Conservation (phyloP, 768 basidiomycete species). For the Boletus subcaerulescens region DNA sequence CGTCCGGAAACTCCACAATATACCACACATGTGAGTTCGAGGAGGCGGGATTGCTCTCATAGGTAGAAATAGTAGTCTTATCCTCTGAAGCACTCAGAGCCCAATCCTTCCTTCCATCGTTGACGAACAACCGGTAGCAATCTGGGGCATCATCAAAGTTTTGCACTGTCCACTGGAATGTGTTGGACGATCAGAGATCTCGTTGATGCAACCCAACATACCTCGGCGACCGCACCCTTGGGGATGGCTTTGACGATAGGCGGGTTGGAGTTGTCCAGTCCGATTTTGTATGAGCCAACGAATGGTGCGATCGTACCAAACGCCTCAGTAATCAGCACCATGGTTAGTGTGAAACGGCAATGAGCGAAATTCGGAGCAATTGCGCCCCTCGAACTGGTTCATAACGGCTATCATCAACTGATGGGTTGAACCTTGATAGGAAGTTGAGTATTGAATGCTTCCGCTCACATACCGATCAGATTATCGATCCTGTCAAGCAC, state of each 20-base stretch:
- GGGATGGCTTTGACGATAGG: slow-evolving; percentile 1
- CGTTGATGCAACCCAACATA: neutral
- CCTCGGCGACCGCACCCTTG: neutral
- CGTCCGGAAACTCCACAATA: slow-evolving; percentile 1
- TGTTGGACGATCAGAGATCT: neutral
- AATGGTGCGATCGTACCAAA: slow-evolving; percentile 3
- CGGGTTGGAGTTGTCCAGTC: neutral
- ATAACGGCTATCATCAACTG: too few relatives aligned
- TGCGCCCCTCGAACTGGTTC: too few relatives aligned
- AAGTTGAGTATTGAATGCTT: too few relatives aligned
- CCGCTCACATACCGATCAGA: too few relatives aligned
- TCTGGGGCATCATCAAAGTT: neutral
- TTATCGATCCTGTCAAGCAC: too few relatives aligned
- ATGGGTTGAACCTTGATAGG: too few relatives aligned
- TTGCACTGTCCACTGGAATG: slow-evolving; percentile 8
- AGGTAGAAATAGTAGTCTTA: neutral
- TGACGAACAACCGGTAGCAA: slow-evolving; percentile 12
- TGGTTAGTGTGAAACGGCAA: neutral
- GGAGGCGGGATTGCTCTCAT: slow-evolving; percentile 1
- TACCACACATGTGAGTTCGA: slow-evolving; percentile 8
- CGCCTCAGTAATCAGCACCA: neutral
- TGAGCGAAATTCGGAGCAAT: neutral
- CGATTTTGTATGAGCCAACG: neutral
- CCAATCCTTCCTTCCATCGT: slow-evolving; percentile 7
- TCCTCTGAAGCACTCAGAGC: neutral